Evolutionary conservation across 2,329 filamentous ascomycete genomes (phyloP), one percentile per base, ranked within the genome.

Genomic region (Chaetomium strumarium): DNA sequence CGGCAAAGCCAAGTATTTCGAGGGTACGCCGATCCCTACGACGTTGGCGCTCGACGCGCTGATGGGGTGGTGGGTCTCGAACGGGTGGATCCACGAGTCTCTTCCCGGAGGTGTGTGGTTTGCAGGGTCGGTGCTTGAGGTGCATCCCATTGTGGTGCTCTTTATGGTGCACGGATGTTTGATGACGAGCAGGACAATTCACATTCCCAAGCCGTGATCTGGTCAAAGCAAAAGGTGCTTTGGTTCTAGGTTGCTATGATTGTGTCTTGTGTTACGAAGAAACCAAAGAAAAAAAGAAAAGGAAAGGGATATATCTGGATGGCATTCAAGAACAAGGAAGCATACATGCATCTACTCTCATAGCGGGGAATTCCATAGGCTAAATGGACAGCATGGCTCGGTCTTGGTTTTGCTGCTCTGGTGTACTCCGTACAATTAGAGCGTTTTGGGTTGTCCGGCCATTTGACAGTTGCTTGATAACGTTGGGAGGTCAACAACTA

Each of bases 11-110:
- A 81, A 87, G 66, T 99, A 95, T 73, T 99, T 99, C 63, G 93
- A 99, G 73, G 93, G 93, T 62, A 95, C 92, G 0, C 93, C 93
- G 1, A 96, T 97, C 64, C 93, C 93, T 1, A 97, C 90, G 3
- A 91, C 88, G 20, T 75, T 97, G 20, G 84, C 79, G 2, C 83
- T 95, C 61, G 90, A 89, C 57, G 82, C 78, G 13, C 64, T 95
- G 53, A 96, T 97, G 88, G 88, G 86, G 30, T 96, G 86, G 72
- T 97, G 90, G 86, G 81, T 95, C 30, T 83, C 79, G 52, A 78
- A 89, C 60, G 86, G 86, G 57, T 92, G 88, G 88, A 78, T 92
- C 42, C 77, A 89, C 55, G 84, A 88, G 20, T 75, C 84, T 53
- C 70, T 99, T n/a, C 93, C 93, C 9, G 70, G 87, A 31, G 92